These are phyloP conservation scores for Exsudoporus frostii DNA, from an alignment of 768 basidiomycete genomes.

Conservation along the genomic window DNA sequence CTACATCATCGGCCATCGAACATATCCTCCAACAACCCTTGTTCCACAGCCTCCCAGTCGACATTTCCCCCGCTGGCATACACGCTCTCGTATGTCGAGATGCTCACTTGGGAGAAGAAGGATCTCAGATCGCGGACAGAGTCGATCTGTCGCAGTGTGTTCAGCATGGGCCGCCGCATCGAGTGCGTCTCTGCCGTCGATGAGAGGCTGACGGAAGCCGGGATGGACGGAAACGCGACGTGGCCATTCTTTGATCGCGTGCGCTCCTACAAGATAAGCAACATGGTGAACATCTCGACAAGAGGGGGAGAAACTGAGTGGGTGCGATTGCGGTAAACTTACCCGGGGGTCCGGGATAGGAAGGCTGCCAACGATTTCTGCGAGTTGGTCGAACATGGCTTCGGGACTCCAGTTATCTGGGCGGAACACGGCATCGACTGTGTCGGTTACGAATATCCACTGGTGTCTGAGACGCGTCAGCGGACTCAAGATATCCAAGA, in stretches of 20 bases:
- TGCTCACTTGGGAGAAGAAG: constrained; percentile 89
- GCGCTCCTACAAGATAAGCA: constrained; percentile 21
- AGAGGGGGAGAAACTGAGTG: too few relatives aligned
- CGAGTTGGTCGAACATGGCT: constrained; percentile 87
- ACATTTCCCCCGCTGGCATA: constrained; percentile 79
- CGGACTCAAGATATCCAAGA: neutral
- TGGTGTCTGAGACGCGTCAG: constrained; percentile 61
- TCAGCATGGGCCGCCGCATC: constrained; percentile 74
- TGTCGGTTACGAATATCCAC: constrained; percentile 99
- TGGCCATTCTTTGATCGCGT: constrained; percentile 22
- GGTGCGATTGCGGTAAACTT: neutral
- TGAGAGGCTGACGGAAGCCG: constrained; percentile 22
- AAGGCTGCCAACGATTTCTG: constrained; percentile 74
- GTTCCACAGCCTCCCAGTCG: constrained; percentile 90
- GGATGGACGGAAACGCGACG: constrained; percentile 20
- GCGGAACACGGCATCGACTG: constrained; percentile 89
- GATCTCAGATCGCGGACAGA: constrained; percentile 83
- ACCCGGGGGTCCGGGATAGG: constrained; percentile 43
- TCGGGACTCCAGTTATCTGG: constrained; percentile 81
- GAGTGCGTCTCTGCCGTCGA: constrained; percentile 39
- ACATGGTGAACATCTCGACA: neutral
- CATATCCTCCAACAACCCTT: constrained; percentile 77
- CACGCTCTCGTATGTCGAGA: constrained; percentile 85
- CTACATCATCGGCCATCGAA: constrained; percentile 69
- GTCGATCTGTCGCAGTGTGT: constrained; percentile 66